These are phyloP conservation scores for Akanthomyces muscarius DNA, from an alignment of 2,329 filamentous ascomycete genomes.

Conservation along the genomic window DNA sequence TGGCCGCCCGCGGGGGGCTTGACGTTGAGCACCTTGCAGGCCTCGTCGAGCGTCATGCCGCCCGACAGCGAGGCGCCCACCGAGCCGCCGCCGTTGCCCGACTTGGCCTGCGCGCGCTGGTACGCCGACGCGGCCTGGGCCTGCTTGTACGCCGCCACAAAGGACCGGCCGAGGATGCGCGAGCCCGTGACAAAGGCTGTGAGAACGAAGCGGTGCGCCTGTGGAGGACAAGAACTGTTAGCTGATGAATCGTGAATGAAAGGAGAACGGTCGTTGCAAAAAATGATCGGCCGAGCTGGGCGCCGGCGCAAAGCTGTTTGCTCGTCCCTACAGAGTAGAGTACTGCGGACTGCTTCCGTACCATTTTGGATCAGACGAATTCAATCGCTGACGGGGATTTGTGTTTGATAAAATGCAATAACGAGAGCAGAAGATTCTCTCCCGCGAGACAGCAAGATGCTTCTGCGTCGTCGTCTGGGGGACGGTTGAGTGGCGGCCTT, in stretches of 20 bases:
- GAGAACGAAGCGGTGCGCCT: slow-evolving; percentile 89
- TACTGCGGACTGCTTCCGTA: neutral
- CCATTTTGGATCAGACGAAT: slow-evolving; percentile 18
- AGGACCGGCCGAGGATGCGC: slow-evolving; percentile 88
- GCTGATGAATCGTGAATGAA: neutral
- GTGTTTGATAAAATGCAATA: neutral
- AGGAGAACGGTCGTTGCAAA: neutral
- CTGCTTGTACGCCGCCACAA: slow-evolving; percentile 92
- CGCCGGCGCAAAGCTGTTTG: neutral
- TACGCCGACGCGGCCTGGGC: slow-evolving; percentile 83
- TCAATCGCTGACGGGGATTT: slow-evolving; percentile 12
- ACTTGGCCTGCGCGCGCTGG: slow-evolving; percentile 65
- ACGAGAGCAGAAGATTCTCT: neutral
- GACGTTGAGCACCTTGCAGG: slow-evolving; percentile 95
- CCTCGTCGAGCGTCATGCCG: slow-evolving; percentile 90
- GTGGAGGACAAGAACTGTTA: neutral
- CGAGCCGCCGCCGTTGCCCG: slow-evolving; percentile 36
- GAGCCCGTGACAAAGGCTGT: slow-evolving; percentile 87
- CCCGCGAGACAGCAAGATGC: slow-evolving; percentile 8
- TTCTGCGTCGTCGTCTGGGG: slow-evolving; percentile 6
- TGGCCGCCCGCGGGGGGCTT: slow-evolving; percentile 73
- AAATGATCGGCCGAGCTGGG: neutral
- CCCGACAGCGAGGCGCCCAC: slow-evolving; percentile 55
- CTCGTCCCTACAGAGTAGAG: neutral
- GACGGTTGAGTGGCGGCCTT: slow-evolving; percentile 1